A percentile compares a stretch with the other conserved stretches of the same genome.
phyloP scores from a whole-genome alignment of 179 eudicot genomes.

The Heliamphora pulchella region DNA sequence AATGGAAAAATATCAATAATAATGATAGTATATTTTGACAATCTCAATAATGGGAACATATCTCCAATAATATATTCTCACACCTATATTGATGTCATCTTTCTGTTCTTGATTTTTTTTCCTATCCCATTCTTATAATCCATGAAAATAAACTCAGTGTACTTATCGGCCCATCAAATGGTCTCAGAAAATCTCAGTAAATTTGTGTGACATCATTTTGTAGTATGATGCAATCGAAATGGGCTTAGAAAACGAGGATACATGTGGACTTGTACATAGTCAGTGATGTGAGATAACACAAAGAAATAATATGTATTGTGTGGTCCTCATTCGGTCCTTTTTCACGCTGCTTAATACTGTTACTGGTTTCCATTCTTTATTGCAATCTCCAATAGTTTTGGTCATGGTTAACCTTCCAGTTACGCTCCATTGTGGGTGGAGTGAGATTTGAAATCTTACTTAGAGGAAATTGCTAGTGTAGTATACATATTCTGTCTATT shows the following conservation, averaged over 20 bases:
- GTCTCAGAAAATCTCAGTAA: not conserved
- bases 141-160: not conserved
- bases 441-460: not conserved
- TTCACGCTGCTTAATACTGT: not conserved
- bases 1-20: no score
- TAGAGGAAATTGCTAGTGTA: not conserved
- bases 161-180: not conserved
- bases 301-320: not conserved
- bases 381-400: not conserved
- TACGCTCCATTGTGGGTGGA: not conserved
- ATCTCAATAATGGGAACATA: no score
- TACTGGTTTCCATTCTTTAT: not conserved
- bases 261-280: not conserved
- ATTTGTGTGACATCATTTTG: not conserved
- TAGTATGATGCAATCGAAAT: not conserved
- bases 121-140: not conserved
- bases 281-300: not conserved
- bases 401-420: no score
- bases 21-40: no score
- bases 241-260: not conserved
- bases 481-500: not conserved
- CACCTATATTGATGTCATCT: not conserved
- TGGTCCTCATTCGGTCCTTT: not conserved
- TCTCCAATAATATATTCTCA: no score
- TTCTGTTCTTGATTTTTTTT: not conserved